phyloP scores from a whole-genome alignment of 106 monocot genomes.

The Dendrobium huoshanense region DNA sequence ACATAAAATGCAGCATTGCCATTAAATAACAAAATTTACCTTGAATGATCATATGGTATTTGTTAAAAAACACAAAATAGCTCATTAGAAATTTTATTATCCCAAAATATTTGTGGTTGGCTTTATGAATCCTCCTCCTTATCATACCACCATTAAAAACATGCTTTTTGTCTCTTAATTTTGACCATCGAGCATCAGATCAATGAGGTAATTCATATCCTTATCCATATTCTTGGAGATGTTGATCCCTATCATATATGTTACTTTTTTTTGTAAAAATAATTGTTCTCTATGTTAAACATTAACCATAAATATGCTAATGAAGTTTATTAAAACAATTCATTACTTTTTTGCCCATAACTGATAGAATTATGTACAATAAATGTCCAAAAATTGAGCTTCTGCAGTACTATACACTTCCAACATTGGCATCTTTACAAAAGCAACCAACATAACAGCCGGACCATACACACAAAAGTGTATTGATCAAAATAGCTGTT shows the following conservation, averaged over 20 bases:
- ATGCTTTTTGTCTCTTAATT: background rate
- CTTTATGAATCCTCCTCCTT: background rate
- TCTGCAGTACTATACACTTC: too few species aligned
- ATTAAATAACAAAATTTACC: background rate
- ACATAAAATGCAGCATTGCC: background rate
- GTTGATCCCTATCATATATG: background rate
- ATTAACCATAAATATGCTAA: background rate
- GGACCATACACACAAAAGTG: too few species aligned
- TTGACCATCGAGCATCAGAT: background rate
- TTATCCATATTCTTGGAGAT: background rate
- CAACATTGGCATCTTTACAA: too few species aligned
- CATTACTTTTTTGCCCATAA: background rate
- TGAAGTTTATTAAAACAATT: background rate
- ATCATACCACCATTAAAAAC: background rate
- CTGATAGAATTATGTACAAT: too few species aligned
- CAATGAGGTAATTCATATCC: background rate
- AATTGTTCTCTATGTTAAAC: background rate
- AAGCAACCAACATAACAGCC: too few species aligned
- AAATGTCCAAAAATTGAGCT: too few species aligned
- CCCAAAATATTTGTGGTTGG: background rate
- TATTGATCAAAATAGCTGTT: too few species aligned
- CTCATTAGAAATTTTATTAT: background rate
- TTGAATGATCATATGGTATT: background rate
- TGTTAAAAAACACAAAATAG: constrained; percentile 1
- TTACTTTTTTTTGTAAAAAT: background rate